Evolutionary conservation across 257 asterid species (phyloP), one percentile per base, ranked within the genome.

Genomic region (Solanum sitiens): DNA sequence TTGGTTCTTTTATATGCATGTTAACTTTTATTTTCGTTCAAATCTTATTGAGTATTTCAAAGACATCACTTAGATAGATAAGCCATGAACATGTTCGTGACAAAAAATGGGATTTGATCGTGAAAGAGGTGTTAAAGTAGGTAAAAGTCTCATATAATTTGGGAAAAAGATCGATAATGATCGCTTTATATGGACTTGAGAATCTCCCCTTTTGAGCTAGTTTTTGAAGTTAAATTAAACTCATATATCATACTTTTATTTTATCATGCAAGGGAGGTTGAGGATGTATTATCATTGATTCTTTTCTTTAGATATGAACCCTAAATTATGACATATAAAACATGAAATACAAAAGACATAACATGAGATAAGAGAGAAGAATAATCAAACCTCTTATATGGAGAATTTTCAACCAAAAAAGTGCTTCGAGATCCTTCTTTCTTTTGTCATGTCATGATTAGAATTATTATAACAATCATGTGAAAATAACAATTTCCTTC

Each of bases 151-250:
- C 1, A 3, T 11, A 56, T 7, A 20, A 0, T 20, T 56, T 56
- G 1, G 0, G 1, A 20, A 56, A 56, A 20, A 0, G 25, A 20
- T 1, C 0, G 25, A 1, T 37, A 37, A 37, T 56, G 25, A 1
- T 20, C 5, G 20, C 11, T 20, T 56, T 7, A 20, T 56, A 56
- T 7, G 11, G 11, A 7, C 5, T 56, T 7, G 25, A 7, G 5
- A 56, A 56, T 20, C 2, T 56, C 4, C 2, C 2, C 4, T 56
- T 10, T 4, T 56, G 11, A 56, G 11, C 65, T 56, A 56, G 0
- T 20, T 3, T 56, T 56, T 56, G 0, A 20, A 20, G 2, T 56
- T 20, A 3, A 56, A 8, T 56, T 56, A 20, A 2, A 56, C 4
- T 9, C 11, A 20, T 7, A 20, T 20, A 7, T 56, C 65, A 56